Evolutionary conservation across 2,329 filamentous ascomycete genomes (phyloP), one percentile per base, ranked within the genome.

Genomic region (Dryadomyces quercivorus): DNA sequence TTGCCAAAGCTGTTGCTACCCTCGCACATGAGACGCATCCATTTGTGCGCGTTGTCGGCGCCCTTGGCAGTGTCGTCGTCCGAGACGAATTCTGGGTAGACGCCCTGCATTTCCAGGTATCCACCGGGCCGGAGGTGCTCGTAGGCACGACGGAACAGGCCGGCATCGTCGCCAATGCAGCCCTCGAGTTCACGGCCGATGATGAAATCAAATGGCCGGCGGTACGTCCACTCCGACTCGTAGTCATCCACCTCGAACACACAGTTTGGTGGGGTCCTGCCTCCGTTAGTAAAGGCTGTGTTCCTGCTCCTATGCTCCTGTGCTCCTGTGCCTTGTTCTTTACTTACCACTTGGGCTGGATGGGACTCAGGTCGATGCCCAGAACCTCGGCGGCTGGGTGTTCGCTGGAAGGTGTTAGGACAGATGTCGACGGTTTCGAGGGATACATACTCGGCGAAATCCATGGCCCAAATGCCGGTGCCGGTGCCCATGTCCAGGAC

Each of bases 281-380:
- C 15, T 1, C 16, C 10, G 5, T 15, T 31, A 10, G 10, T 15
- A 31, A 58, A 13, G 3, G 15, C n/a, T n/a, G 1, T 15, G 6
- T 16, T 8, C 5, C 5, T 12, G 4, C 2, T 8, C 6, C n/a
- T n/a, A n/a, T n/a, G n/a, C n/a, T n/a, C n/a, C n/a, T n/a, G n/a
- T n/a, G n/a, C n/a, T n/a, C n/a, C n/a, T n/a, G n/a, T n/a, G n/a
- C n/a, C n/a, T n/a, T n/a, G n/a, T n/a, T n/a, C n/a, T n/a, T 20
- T 53, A 18, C 58, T 20, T 53, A 62, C 60, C 59, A 62, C 4
- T 54, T 45, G 1, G 61, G 61, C 46, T 62, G 61, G 20, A 61
- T 58, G 1, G 61, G 60, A 38, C 70, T 72, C 13, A 74, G 65
- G 57, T 74, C 71, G 21, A 68, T 66, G 36, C 74, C 74, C 44